Evolutionary conservation across 2,329 filamentous ascomycete species (phyloP).

Genomic region (Aschersonia sp.): DNA sequence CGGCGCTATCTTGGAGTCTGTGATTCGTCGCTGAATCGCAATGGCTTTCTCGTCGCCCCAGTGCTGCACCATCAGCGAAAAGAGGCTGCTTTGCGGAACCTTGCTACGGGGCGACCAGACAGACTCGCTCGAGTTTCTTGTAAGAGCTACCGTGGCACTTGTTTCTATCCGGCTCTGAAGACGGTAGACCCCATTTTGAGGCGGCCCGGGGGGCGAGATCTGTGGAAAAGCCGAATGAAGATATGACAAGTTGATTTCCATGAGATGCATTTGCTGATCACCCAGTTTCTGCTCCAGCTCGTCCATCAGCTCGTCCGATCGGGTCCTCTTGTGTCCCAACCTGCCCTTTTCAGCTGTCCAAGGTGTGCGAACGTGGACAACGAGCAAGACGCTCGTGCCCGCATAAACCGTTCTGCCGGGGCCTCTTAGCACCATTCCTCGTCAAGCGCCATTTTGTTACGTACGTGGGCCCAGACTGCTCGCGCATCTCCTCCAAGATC

Average conservation of each 20-base stretch:
- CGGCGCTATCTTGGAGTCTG: constrained; percentile 3
- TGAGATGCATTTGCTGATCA: constrained; percentile 29
- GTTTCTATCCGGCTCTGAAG: constrained; percentile 38
- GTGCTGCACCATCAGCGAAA: constrained; percentile 30
- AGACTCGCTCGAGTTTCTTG: constrained; percentile 30
- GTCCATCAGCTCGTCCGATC: constrained; percentile 41
- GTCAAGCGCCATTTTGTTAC: constrained; percentile 4
- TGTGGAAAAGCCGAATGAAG: constrained; percentile 39
- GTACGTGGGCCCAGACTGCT: constrained; percentile 27
- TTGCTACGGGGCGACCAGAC: constrained; percentile 33
- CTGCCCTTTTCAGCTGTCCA: constrained; percentile 1
- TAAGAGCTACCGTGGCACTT: constrained; percentile 33
- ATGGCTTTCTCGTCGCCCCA: constrained; percentile 31
- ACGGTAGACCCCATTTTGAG: constrained; percentile 17
- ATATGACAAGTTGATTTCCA: constrained; percentile 38
- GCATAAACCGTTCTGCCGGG: constrained; percentile 22
- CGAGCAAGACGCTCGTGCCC: constrained; percentile 29
- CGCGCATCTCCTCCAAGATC: constrained; percentile 31
- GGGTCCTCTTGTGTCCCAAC: constrained; percentile 17
- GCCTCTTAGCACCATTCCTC: constrained; percentile 4
- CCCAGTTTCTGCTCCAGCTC: constrained; percentile 44
- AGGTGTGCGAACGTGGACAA: constrained; percentile 30
- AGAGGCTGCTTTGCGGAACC: constrained; percentile 22
- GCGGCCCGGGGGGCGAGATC: constrained; percentile 9
- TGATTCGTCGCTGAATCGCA: constrained; percentile 3